phyloP scores from a whole-genome alignment of 129 eudicot species.

The Apium graveolens region DNA sequence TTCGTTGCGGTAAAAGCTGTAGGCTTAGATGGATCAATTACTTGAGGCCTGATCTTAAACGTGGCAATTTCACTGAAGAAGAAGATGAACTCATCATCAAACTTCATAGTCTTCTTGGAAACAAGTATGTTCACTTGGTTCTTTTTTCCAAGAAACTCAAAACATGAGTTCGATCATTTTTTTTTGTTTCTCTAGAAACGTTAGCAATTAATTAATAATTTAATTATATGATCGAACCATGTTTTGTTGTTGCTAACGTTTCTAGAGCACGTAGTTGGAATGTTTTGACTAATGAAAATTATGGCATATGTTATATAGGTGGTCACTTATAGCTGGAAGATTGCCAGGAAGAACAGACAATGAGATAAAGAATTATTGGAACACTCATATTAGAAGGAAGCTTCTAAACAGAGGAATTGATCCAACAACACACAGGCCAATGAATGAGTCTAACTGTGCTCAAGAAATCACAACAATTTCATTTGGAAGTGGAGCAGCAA shows the following conservation, averaged over 20 bases:
- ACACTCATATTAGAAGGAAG: conserved; percentile 88
- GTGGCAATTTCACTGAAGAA: conserved; percentile 88
- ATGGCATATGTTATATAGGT: conserved; percentile 28
- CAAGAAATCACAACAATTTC: conserved; percentile 30
- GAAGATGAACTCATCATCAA: conserved; percentile 96
- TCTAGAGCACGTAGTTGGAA: neutral
- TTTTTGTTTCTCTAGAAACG: neutral
- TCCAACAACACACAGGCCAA: conserved; percentile 79
- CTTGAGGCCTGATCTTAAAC: conserved; percentile 86
- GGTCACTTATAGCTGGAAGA: conserved; percentile 98
- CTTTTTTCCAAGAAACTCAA: neutral
- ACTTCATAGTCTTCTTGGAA: conserved; percentile 88
- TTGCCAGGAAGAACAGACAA: conserved; percentile 95
- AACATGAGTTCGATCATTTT: conserved; percentile 1
- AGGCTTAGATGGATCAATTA: conserved; percentile 98
- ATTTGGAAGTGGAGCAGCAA: conserved; percentile 20
- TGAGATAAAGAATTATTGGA: conserved; percentile 97
- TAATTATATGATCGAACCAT: neutral
- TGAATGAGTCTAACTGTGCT: conserved; percentile 29
- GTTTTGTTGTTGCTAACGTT: neutral
- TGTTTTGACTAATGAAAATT: neutral
- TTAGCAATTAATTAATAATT: neutral
- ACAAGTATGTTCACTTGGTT: conserved; percentile 45
- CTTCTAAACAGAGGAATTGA: conserved; percentile 83
- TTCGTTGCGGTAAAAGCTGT: conserved; percentile 97